phyloP scores from a whole-genome alignment of 1,139 yeast species.

The Yamadazyma pseudoaaseri region DNA sequence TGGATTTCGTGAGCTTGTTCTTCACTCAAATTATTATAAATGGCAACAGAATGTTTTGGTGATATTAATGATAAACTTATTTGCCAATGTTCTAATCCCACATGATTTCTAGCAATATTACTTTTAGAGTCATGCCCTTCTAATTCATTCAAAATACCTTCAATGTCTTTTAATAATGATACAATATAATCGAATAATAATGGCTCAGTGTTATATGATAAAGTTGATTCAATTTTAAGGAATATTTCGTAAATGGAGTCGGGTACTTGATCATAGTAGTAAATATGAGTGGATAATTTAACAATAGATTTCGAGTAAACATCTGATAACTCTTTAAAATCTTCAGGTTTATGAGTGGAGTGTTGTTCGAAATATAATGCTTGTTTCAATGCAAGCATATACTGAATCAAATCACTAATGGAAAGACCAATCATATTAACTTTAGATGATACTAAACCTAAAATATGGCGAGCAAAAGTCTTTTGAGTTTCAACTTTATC shows the following conservation, averaged over 20 bases:
- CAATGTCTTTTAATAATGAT: slow-evolving; percentile 32
- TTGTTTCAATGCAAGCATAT: slow-evolving; percentile 59
- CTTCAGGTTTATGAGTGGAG: slow-evolving; percentile 18
- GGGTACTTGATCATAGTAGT: slow-evolving; percentile 77
- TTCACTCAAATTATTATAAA: slow-evolving; percentile 17
- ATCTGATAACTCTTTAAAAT: slow-evolving; percentile 25
- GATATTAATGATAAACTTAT: slow-evolving; percentile 35
- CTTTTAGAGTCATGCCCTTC: slow-evolving; percentile 24
- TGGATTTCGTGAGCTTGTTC: slow-evolving; percentile 32
- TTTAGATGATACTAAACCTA: slow-evolving; percentile 70
- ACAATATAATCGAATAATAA: slow-evolving; percentile 25
- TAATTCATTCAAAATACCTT: slow-evolving; percentile 31
- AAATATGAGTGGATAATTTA: slow-evolving; percentile 67
- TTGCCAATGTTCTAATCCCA: slow-evolving; percentile 46
- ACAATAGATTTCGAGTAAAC: slow-evolving; percentile 51
- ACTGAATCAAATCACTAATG: slow-evolving; percentile 75
- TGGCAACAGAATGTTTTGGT: slow-evolving; percentile 17
- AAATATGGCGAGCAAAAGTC: slow-evolving; percentile 52
- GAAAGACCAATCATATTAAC: slow-evolving; percentile 88
- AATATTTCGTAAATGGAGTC: slow-evolving; percentile 66
- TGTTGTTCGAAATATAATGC: slow-evolving; percentile 32
- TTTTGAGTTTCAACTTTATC: slow-evolving; percentile 39
- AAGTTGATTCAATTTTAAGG: slow-evolving; percentile 34
- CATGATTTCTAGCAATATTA: slow-evolving; percentile 39
- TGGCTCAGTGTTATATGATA: slow-evolving; percentile 19